phyloP scores from a whole-genome alignment of 192 early-diverging fungal genomes.

The Rhizophlyctis rosea region DNA sequence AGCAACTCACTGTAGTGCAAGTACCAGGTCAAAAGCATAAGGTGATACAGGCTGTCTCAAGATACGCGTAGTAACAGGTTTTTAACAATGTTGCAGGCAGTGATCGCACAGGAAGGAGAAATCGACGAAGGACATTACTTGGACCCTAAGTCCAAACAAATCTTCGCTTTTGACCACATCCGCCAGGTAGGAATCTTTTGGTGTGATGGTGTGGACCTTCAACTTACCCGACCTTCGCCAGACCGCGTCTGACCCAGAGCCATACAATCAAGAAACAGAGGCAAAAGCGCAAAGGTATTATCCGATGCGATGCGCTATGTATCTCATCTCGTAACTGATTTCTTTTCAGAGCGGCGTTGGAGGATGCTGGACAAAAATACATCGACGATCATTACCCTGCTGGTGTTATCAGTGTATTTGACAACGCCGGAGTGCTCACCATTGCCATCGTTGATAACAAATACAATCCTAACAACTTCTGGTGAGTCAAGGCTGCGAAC shows the following conservation, averaged over 20 bases:
- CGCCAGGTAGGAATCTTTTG: conserved; percentile 26
- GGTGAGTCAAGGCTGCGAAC: conserved; percentile 48
- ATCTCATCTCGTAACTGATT: conserved; percentile 7
- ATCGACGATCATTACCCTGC: conserved; percentile 76
- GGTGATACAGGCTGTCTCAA: conserved; percentile 40
- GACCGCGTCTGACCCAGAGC: conserved; percentile 50
- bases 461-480: conserved; percentile 90
- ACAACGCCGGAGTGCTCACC: conserved; percentile 45
- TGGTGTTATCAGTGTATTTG: conserved; percentile 69
- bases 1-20: conserved; percentile 71
- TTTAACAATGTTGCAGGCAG: conserved; percentile 45
- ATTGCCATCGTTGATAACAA: conserved; percentile 83
- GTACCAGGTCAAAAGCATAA: conserved; percentile 63
- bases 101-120: conserved; percentile 73
- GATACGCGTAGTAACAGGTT: no score
- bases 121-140: conserved; percentile 65
- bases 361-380: conserved; percentile 62
- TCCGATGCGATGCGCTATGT: background rate
- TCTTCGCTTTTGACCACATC: conserved; percentile 81
- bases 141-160: conserved; percentile 67
- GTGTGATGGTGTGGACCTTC: background rate
- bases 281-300: conserved; percentile 41
- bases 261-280: conserved; percentile 24
- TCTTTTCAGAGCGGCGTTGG: conserved; percentile 46
- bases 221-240: conserved; percentile 7